Conservation (phyloP, 495 filamentous ascomycete species). For the Lasiosphaeriaceae sp. region DNA sequence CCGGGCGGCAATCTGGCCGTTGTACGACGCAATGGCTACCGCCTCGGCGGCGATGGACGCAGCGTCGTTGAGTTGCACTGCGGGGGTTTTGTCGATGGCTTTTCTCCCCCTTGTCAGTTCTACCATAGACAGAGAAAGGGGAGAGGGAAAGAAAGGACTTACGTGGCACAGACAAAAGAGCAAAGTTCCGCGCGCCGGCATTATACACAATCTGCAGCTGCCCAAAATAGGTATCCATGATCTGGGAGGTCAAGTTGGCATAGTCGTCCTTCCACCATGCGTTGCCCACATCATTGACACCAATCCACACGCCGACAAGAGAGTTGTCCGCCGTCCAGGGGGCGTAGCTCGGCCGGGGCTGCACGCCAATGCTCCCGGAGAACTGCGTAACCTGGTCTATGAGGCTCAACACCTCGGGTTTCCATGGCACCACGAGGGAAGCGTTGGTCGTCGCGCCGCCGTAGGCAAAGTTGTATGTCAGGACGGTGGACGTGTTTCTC, state of each 20-base stretch:
- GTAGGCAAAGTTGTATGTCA: conserved; percentile 67
- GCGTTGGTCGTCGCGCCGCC: conserved; percentile 67
- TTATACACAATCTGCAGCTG: conserved; percentile 56
- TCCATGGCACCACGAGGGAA: conserved; percentile 45
- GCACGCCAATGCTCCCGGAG: conserved; percentile 30
- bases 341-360: conserved; percentile 31
- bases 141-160: conserved; percentile 9
- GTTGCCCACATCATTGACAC: conserved; percentile 76
- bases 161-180: conserved; percentile 71
- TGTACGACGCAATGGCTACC: conserved; percentile 37
- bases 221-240: conserved; percentile 57
- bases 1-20: conserved; percentile 23
- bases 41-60: conserved; percentile 26
- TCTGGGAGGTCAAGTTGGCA: conserved; percentile 42
- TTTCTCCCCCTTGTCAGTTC: neutral
- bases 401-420: conserved; percentile 51
- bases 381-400: conserved; percentile 55
- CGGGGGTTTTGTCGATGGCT: conserved; percentile 61
- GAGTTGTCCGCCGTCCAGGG: conserved; percentile 59
- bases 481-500: conserved; percentile 56
- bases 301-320: conserved; percentile 70
- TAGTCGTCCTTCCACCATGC: conserved; percentile 48
- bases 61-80: conserved; percentile 34
- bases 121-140: no score
- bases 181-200: conserved; percentile 67